phyloP scores from a whole-genome alignment of 2,329 filamentous ascomycete species.

The Penicillium paneum region DNA sequence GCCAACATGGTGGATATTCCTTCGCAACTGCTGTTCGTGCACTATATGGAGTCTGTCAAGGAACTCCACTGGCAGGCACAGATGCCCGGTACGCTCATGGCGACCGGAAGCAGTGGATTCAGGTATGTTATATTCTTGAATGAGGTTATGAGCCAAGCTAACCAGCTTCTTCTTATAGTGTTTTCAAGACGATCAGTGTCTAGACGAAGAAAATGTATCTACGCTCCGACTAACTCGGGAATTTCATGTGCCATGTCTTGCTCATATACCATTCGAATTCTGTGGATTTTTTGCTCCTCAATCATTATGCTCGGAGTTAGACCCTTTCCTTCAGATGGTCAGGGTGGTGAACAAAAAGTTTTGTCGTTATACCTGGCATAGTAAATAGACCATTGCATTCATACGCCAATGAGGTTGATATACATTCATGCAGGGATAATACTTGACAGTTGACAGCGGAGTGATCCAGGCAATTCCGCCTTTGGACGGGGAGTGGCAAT shows the following conservation, averaged over 20 bases:
- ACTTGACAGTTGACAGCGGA: not conserved
- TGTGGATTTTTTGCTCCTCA: constrained; percentile 17
- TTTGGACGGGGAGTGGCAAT: constrained; percentile 6
- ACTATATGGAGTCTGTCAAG: constrained; percentile 93
- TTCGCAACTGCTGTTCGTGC: constrained; percentile 91
- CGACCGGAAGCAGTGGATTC: constrained; percentile 84
- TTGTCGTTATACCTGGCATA: constrained; percentile 7
- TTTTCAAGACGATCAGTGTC: constrained; percentile 80
- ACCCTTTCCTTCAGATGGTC: constrained; percentile 11
- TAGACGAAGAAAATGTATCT: constrained; percentile 39
- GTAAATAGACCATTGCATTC: constrained; percentile 4
- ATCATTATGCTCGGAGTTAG: constrained; percentile 17
- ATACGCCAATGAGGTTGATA: not conserved
- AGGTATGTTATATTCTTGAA: constrained; percentile 46
- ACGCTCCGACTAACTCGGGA: constrained; percentile 13
- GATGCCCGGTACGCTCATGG: constrained; percentile 84
- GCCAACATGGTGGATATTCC: constrained; percentile 86
- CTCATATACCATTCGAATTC: constrained; percentile 27
- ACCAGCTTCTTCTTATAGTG: constrained; percentile 45
- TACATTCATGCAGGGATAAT: not conserved
- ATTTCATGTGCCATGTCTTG: constrained; percentile 28
- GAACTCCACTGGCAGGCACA: constrained; percentile 97
- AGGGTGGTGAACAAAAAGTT: constrained; percentile 17
- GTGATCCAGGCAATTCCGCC: not conserved
- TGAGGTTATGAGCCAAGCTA: constrained; percentile 14